phyloP scores from a whole-genome alignment of 306 rosid species.

The Cucurbita argyrosperma region DNA sequence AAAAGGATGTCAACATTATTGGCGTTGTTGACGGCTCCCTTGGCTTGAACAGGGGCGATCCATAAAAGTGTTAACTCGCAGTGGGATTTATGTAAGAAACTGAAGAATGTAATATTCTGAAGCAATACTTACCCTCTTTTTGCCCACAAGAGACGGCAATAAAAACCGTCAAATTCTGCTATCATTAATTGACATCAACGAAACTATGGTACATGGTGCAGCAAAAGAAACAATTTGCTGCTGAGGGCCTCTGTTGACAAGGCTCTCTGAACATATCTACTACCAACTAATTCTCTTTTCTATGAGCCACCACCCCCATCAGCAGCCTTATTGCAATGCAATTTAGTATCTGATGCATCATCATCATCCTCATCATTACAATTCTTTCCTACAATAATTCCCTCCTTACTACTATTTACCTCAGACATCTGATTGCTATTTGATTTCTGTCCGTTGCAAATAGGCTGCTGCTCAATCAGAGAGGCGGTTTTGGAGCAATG shows the following conservation, averaged over 20 bases:
- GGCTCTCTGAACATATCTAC: neutral
- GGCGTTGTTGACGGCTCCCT: no score
- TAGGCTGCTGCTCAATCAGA: neutral
- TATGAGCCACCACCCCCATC: neutral
- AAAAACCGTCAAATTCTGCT: slow-evolving; percentile 2
- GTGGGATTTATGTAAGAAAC: no score
- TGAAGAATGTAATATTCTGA: no score
- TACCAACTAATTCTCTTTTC: neutral
- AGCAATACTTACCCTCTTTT: no score
- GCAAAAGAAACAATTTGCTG: slow-evolving; percentile 2
- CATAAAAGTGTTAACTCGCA: no score
- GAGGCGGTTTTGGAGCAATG: slow-evolving; percentile 15
- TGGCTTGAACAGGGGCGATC: no score
- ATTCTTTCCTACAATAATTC: neutral
- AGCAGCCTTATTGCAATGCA: neutral
- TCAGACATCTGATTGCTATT: neutral
- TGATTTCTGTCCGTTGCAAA: neutral
- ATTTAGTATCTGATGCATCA: neutral
- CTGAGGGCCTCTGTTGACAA: neutral
- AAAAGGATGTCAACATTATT: no score
- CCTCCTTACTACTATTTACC: neutral
- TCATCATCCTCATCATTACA: neutral
- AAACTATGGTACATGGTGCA: slow-evolving; percentile 6
- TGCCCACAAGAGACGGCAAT: slow-evolving; percentile 1
- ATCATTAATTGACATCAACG: neutral